These are phyloP conservation scores for Pseudopediastrum boryanum DNA, from an alignment of 139 green algal genomes.

Conservation along the genomic window DNA sequence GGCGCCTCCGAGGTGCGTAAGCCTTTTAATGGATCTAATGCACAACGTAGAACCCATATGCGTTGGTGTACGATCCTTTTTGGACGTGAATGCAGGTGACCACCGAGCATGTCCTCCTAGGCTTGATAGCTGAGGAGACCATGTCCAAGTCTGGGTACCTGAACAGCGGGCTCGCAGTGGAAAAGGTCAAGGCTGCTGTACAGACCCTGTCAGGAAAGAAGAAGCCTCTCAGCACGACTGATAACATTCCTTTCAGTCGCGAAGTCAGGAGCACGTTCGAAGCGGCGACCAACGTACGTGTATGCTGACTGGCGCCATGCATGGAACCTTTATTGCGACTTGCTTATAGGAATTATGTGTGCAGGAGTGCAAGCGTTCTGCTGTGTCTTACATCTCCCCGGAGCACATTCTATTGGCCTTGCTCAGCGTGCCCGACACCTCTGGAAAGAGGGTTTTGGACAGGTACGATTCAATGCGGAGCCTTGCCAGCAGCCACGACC, in stretches of 20 bases:
- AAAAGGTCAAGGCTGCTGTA: slow-evolving; percentile 41
- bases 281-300: slow-evolving; percentile 68
- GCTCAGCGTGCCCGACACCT: slow-evolving; percentile 55
- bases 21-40: too few relatives aligned
- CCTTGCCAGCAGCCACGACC: too few relatives aligned
- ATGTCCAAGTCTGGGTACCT: slow-evolving; percentile 70
- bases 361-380: slow-evolving; percentile 78
- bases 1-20: slow-evolving; percentile 61
- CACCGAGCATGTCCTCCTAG: slow-evolving; percentile 89
- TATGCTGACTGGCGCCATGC: background rate
- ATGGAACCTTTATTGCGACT: background rate
- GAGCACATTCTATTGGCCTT: slow-evolving; percentile 92
- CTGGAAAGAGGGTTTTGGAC: slow-evolving; percentile 47
- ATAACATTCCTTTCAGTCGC: slow-evolving; percentile 77
- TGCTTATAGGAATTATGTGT: slow-evolving; percentile 1
- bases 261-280: slow-evolving; percentile 86
- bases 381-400: slow-evolving; percentile 87
- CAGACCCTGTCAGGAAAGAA: slow-evolving; percentile 46
- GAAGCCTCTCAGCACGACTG: slow-evolving; percentile 35
- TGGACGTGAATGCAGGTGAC: slow-evolving; percentile 62
- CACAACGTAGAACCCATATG: too few relatives aligned
- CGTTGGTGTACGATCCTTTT: too few relatives aligned
- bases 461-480: slow-evolving; percentile 52
- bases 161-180: slow-evolving; percentile 65
- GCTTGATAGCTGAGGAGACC: slow-evolving; percentile 81